Evolutionary conservation across 352 stramenopile species (phyloP).

Genomic region (Phytopythium boreale): DNA sequence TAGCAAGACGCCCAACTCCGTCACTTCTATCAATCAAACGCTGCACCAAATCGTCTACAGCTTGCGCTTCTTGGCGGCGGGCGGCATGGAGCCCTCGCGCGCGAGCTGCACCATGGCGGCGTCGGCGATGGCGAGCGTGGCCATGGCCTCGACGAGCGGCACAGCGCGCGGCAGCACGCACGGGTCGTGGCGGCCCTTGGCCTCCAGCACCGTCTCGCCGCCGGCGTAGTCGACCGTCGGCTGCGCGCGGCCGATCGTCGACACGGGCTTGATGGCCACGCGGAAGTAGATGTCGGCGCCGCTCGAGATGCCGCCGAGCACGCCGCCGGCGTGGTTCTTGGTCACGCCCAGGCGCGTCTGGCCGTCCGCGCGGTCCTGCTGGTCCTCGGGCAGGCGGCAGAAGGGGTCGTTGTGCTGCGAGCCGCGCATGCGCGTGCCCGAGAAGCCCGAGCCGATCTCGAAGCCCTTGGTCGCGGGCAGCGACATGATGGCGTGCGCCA

Average conservation of each 20-base stretch:
- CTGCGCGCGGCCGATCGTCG: slow-evolving; percentile 96
- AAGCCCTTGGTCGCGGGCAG: slow-evolving; percentile 99
- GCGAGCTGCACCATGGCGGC: slow-evolving; percentile 95
- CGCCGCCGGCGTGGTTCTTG: slow-evolving; percentile 91
- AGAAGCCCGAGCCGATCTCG: slow-evolving; percentile 96
- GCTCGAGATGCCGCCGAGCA: slow-evolving; percentile 98
- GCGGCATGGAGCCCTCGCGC: slow-evolving; percentile 68
- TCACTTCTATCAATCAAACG: slow-evolving; percentile 2
- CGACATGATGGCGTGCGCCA: slow-evolving; percentile 98
- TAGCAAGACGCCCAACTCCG: neutral
- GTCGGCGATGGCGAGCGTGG: slow-evolving; percentile 95
- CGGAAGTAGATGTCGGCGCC: slow-evolving; percentile 98
- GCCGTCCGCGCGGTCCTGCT: slow-evolving; percentile 22
- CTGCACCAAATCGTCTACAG: slow-evolving; percentile 19
- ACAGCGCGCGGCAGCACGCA: slow-evolving; percentile 97
- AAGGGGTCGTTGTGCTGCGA: slow-evolving; percentile 99
- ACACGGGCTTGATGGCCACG: slow-evolving; percentile 99
- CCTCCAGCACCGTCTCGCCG: slow-evolving; percentile 93
- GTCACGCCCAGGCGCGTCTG: slow-evolving; percentile 64
- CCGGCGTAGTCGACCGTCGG: slow-evolving; percentile 94
- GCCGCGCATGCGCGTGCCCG: slow-evolving; percentile 93
- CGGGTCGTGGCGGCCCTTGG: slow-evolving; percentile 98
- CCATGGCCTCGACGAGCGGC: slow-evolving; percentile 98
- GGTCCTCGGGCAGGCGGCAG: slow-evolving; percentile 26
- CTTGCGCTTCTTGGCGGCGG: slow-evolving; percentile 58